These are phyloP conservation scores for Penicillium salamii DNA, from an alignment of 495 filamentous ascomycete species.

Conservation along the genomic window DNA sequence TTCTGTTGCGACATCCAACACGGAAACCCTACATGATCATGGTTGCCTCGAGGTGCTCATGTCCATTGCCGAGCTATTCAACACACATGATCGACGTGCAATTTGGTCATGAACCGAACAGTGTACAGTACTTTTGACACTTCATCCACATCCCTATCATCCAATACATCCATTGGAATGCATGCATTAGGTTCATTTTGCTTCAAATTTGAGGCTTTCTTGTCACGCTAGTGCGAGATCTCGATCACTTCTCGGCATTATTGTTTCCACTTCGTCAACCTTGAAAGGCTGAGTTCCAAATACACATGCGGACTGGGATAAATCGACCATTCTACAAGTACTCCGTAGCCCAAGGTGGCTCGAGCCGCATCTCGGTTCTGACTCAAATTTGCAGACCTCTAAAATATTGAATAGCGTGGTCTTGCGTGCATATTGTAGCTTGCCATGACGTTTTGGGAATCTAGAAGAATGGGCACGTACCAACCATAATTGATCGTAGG, in stretches of 20 bases:
- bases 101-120: neutral
- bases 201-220: neutral
- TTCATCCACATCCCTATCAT: neutral
- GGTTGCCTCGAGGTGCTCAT: neutral
- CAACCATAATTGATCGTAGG: too few relatives aligned
- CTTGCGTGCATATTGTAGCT: too few relatives aligned
- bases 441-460: too few relatives aligned
- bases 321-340: too few relatives aligned
- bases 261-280: neutral
- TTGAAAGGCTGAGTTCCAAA: too few relatives aligned
- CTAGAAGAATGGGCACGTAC: too few relatives aligned
- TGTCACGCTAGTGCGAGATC: neutral
- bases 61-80: neutral
- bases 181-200: neutral
- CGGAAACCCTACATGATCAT: too few relatives aligned
- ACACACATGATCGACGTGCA: neutral
- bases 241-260: neutral
- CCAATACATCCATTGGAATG: neutral
- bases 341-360: neutral
- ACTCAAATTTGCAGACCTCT: too few relatives aligned
- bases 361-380: neutral
- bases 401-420: too few relatives aligned
- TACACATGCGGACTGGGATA: too few relatives aligned
- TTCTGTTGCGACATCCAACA: too few relatives aligned
- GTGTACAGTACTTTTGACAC: neutral